These are phyloP conservation scores for Cercospora sp. DNA, from an alignment of 2,329 filamentous ascomycete species.

Conservation along the genomic window DNA sequence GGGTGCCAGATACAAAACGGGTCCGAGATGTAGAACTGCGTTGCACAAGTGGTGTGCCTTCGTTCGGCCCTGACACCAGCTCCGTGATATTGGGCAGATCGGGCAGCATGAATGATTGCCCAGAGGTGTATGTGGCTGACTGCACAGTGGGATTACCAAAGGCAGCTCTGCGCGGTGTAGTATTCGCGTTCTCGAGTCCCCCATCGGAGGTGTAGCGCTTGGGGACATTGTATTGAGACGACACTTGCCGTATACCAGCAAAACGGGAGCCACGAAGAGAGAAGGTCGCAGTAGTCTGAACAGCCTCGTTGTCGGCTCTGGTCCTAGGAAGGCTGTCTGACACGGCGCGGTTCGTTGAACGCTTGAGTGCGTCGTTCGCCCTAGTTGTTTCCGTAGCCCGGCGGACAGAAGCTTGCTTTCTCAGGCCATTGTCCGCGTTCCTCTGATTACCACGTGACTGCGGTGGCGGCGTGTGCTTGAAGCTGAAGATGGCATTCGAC, in stretches of 20 bases:
- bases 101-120: conserved; percentile 60
- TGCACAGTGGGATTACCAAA: conserved; percentile 40
- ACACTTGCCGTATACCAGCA: conserved; percentile 36
- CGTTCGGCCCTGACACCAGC: conserved; percentile 60
- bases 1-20: conserved; percentile 54
- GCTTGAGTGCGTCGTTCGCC: conserved; percentile 38
- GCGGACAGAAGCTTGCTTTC: conserved; percentile 49
- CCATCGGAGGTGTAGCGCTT: conserved; percentile 24
- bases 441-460: conserved; percentile 32
- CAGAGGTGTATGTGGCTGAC: conserved; percentile 52
- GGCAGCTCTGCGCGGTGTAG: conserved; percentile 30
- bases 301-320: conserved; percentile 54
- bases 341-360: conserved; percentile 46
- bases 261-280: conserved; percentile 59
- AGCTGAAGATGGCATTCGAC: conserved; percentile 51
- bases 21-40: conserved; percentile 54
- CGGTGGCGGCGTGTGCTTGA: conserved; percentile 49
- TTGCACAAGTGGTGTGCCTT: conserved; percentile 59
- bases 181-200: conserved; percentile 20
- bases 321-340: conserved; percentile 59
- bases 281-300: conserved; percentile 42
- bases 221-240: conserved; percentile 23
- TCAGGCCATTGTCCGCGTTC: conserved; percentile 42
- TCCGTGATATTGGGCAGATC: conserved; percentile 63
- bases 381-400: conserved; percentile 45